Evolutionary conservation across 169 alveolate genomes (phyloP), one percentile per base, ranked within the genome.

Genomic region (Babesia gibsoni): DNA sequence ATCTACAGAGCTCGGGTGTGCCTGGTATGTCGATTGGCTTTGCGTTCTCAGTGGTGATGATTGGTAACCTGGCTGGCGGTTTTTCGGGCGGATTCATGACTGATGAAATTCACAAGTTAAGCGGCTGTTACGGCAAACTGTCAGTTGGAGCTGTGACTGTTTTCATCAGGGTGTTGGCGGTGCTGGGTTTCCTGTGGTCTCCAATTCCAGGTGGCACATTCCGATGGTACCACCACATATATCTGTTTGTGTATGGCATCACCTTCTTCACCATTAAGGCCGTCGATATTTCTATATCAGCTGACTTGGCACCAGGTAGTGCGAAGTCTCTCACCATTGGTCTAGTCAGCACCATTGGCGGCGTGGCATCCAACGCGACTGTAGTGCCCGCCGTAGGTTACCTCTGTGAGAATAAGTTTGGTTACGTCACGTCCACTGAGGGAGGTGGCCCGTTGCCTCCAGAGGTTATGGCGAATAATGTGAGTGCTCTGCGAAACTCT

Each of bases 181-280:
- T 85, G 66, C 58, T 86, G n/a, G 67, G 89, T 18, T 63, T 89
- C 46, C 88, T 90, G 68, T 52, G 67, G 53, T 82, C 74, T 14
- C 65, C 81, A 42, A 84, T 86, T 25, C 74, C 80, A 22, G 84
- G 80, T 36, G 83, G 74, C 16, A 65, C 68, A 25, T 66, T 80
- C 23, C 53, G 73, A 27, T 59, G 72, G 52, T 82, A 64, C 42
- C 83, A 63, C 46, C 33, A 64, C 54, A 43, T 84, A 25, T 42
- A 78, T 53, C 67, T 95, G 36, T 84, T 92, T 59, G 50, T 89
- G 25, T 66, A 91, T 42, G 97, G 97, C 29, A 63, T 93, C 48
- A 77, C 93, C 23, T 91, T 95, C n/a, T 89, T 93, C 73, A 92
- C 97, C 18, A 96, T 96, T 16, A 94, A 91, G 50, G 94, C 94